Conservation (phyloP, 371 early-diverging fungal genomes). For the Mucor plumbeus region DNA sequence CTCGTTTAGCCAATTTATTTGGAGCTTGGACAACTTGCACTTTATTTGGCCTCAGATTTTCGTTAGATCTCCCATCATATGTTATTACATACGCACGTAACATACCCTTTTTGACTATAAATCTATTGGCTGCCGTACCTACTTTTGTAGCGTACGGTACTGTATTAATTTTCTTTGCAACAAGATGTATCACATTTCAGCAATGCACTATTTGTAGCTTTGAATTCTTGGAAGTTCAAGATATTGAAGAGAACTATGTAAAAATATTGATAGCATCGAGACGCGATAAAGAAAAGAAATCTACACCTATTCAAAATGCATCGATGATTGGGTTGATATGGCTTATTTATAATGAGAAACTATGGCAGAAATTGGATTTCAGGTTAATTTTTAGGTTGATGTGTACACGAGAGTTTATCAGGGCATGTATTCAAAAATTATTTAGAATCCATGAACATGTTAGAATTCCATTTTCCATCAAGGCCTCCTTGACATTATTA, state of each 20-base stretch:
- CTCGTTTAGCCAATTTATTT: slow-evolving; percentile 43
- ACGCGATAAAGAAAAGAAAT: slow-evolving; percentile 5
- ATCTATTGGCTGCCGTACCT: slow-evolving; percentile 34
- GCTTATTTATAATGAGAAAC: background rate
- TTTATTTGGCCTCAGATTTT: slow-evolving; percentile 38
- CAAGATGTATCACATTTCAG: slow-evolving; percentile 29
- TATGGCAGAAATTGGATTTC: background rate
- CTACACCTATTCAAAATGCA: background rate
- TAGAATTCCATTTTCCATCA: slow-evolving; percentile 51
- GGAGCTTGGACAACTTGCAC: slow-evolving; percentile 36
- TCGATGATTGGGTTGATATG: background rate
- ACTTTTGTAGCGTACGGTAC: slow-evolving; percentile 37
- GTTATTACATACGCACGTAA: slow-evolving; percentile 48
- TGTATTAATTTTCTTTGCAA: slow-evolving; percentile 39
- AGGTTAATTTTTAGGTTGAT: background rate
- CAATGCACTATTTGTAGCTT: slow-evolving; percentile 36
- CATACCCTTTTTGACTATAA: slow-evolving; percentile 36
- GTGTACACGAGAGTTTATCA: background rate
- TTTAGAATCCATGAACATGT: slow-evolving; percentile 32
- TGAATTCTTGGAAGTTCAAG: slow-evolving; percentile 39
- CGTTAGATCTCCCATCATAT: slow-evolving; percentile 43
- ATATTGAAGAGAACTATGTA: slow-evolving; percentile 53
- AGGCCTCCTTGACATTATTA: slow-evolving; percentile 41
- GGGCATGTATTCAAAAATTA: background rate
- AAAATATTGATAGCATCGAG: slow-evolving; percentile 18